Conservation (phyloP, 805 yeast genomes). For the Peterozyma toletana region DNA sequence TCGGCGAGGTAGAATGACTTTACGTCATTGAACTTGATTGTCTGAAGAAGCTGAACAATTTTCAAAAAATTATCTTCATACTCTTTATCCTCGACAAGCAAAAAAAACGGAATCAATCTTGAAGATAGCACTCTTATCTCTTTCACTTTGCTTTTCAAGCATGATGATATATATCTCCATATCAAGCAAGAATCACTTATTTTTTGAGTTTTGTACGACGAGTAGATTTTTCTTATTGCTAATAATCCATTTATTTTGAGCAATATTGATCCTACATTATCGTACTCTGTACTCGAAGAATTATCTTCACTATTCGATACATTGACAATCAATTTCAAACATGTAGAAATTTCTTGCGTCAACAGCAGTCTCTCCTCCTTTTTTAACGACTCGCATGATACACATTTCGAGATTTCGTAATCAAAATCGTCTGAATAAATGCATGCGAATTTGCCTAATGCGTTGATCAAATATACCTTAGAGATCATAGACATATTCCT, state of each 20-base stretch:
- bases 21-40: slow-evolving; percentile 28
- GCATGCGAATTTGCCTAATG: slow-evolving; percentile 37
- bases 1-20: slow-evolving; percentile 40
- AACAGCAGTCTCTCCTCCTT: too few relatives aligned
- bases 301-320: too few relatives aligned
- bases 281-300: too few relatives aligned
- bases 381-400: slow-evolving; percentile 15
- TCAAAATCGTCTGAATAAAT: slow-evolving; percentile 29
- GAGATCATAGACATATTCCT: slow-evolving; percentile 9
- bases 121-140: slow-evolving; percentile 49
- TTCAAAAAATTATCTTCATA: slow-evolving; percentile 36
- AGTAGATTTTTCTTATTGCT: slow-evolving; percentile 39
- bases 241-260: slow-evolving; percentile 18
- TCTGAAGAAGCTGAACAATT: slow-evolving; percentile 34
- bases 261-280: neutral
- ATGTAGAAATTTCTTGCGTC: too few relatives aligned
- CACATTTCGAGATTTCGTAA: slow-evolving; percentile 22
- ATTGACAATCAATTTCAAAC: too few relatives aligned
- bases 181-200: slow-evolving; percentile 18
- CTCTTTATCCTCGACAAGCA: slow-evolving; percentile 31
- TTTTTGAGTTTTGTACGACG: slow-evolving; percentile 44
- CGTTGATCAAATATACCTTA: slow-evolving; percentile 23
- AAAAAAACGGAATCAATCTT: slow-evolving; percentile 45
- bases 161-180: slow-evolving; percentile 33
- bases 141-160: slow-evolving; percentile 37